Evolutionary conservation across 2,329 filamentous ascomycete genomes (phyloP), one percentile per base, ranked within the genome.

Genomic region (Penicillium vulpinum): DNA sequence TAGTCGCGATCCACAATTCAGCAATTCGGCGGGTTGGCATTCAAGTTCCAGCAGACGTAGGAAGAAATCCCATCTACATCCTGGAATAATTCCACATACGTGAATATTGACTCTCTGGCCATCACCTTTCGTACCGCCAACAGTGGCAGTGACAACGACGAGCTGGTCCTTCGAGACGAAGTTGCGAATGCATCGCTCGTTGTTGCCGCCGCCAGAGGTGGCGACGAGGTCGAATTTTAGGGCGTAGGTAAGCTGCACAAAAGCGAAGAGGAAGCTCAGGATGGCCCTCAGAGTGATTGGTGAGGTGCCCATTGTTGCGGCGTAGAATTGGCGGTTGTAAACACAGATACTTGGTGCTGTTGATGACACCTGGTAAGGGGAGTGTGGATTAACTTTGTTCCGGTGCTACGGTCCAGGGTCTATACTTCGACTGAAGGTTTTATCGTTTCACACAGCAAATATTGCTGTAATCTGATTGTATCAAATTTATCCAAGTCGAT

Each of bases 101-200:
- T 96, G 88, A 83, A 99, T 94, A 76, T 97, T 96, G 63, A 97
- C 86, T 67, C 85, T 80, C 86, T 96, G 92, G 51, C 94, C 94
- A 81, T 99, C 94, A 57, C 92, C 93, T 78, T 88, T 90, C 65
- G 80, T 80, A n/a, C 94, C 94, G 73, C 88, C 86, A 55, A 96
- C 83, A 58, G 87, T 96, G 54, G 92, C 90, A 56, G 93, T 97
- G 51, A 99, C 93, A 33, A 97, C 93, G 40, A 99, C 94, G 64
- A 99, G 81, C 63, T 94, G 96, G 73, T 97, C 92, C 77, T 87
- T 89, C 60, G 86, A 84, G 64, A 97, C 92, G 76, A 97, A 99
- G 81, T 99, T 99, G 75, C 93, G 87, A 76, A 99, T 90, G 80
- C 94, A 99, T 80, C 93, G 85, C 79, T 93, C 89, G 71, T 88